Evolutionary conservation across 768 basidiomycete genomes (phyloP), one percentile per base, ranked within the genome.

Genomic region (Phaeolepiota aurea): DNA sequence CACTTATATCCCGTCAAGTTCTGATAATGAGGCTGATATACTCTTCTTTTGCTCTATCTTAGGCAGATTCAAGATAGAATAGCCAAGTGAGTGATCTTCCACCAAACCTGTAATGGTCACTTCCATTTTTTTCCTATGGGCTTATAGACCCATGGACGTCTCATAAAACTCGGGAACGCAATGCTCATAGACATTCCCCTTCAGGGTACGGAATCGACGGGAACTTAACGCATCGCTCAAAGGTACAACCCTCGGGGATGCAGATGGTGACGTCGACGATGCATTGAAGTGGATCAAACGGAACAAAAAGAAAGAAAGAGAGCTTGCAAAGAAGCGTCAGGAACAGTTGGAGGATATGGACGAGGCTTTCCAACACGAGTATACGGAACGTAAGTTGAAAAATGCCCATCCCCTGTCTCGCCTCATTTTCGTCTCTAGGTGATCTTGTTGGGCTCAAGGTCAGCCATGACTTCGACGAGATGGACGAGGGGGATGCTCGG

Each of bases 381-480:
- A 97, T 57, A 79, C 85, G 22, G 93, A 94, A 64, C 85, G 91
- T 91, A 50, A 52, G 87, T 56, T 2, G 19, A n/a, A n/a, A n/a
- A n/a, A n/a, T n/a, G 13, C 2, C 12, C 3, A 11, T 14, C 20
- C n/a, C 9, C 48, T n/a, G n/a, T n/a, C n/a, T n/a, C n/a, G n/a
- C n/a, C n/a, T n/a, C n/a, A n/a, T n/a, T n/a, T n/a, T n/a, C n/a
- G n/a, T n/a, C n/a, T n/a, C 37, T 53, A 93, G 89, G 81, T 68
- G 91, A 96, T 65, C 76, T 98, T 50, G 78, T 73, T 46, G 96
- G 96, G 34, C 68, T 99, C 47, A 97, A 96, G 74, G 96, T 98
- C 60, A 82, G 75, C 69, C 96, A 98, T 65, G 91, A 87, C 71
- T 82, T 93, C 49, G 85, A 92, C 44, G 86, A 76, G 50, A 72